These are phyloP conservation scores for Trametes villosa DNA, from an alignment of 768 basidiomycete species.

Conservation along the genomic window DNA sequence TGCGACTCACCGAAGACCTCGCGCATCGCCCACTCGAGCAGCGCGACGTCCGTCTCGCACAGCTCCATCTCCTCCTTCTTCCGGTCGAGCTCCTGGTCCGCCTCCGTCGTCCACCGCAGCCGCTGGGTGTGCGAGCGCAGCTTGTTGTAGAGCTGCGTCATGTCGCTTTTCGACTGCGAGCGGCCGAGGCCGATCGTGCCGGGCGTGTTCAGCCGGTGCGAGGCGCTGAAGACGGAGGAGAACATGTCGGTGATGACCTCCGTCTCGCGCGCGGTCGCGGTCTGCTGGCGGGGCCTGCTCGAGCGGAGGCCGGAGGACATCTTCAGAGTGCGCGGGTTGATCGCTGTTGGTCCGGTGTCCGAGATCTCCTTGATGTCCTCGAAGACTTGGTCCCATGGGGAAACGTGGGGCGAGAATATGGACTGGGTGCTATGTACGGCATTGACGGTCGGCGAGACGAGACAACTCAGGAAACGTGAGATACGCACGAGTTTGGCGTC, in stretches of 20 bases:
- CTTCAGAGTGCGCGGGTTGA: conserved; percentile 18
- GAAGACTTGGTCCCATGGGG: conserved; percentile 61
- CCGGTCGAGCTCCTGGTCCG: conserved; percentile 67
- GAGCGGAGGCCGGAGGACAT: not conserved
- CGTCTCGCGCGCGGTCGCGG: conserved; percentile 71
- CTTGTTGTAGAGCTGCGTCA: conserved; percentile 47
- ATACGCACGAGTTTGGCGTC: not conserved
- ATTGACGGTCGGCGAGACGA: not conserved
- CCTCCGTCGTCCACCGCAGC: conserved; percentile 80
- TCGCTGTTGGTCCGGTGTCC: conserved; percentile 28
- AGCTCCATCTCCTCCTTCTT: conserved; percentile 67
- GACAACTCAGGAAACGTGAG: not conserved
- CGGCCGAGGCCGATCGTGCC: conserved; percentile 9
- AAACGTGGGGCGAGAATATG: conserved; percentile 33
- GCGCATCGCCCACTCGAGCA: conserved; percentile 72
- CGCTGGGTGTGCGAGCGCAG: conserved; percentile 56
- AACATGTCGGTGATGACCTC: conserved; percentile 76
- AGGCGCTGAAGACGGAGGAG: conserved; percentile 57
- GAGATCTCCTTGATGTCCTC: conserved; percentile 44
- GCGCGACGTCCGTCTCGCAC: conserved; percentile 67
- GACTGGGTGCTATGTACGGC: conserved; percentile 19
- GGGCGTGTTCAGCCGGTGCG: not conserved
- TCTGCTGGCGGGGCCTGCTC: conserved; percentile 45
- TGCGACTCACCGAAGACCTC: conserved; percentile 69
- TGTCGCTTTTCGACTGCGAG: conserved; percentile 42